Evolutionary conservation across 2,329 filamentous ascomycete species (phyloP).

Genomic region (Nigrospora oryzae): DNA sequence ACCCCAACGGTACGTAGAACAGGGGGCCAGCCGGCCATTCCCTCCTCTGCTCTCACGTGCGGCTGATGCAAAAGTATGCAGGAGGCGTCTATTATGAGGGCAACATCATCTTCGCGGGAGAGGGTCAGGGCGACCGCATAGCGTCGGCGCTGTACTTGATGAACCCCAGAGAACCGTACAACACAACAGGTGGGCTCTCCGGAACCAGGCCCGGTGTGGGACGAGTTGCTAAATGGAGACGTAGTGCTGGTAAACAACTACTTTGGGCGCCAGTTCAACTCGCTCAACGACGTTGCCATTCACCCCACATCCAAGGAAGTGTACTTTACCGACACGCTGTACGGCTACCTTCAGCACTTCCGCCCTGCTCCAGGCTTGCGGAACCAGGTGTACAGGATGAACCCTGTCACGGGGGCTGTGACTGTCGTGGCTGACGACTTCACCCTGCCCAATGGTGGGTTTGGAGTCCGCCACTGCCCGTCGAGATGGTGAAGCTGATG

Average conservation of each 20-base stretch:
- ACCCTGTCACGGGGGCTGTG: conserved; percentile 39
- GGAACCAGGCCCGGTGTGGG: not conserved
- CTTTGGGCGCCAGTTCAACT: conserved; percentile 51
- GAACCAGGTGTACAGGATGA: conserved; percentile 51
- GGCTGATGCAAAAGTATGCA: too few relatives aligned
- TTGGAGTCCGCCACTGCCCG: not conserved
- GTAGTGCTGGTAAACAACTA: conserved; percentile 47
- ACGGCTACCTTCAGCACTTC: conserved; percentile 50
- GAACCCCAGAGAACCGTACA: conserved; percentile 38
- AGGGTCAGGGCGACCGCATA: conserved; percentile 37
- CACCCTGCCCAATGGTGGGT: conserved; percentile 40
- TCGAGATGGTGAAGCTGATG: too few relatives aligned
- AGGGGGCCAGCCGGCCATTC: too few relatives aligned
- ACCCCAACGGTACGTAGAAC: conserved; percentile 35
- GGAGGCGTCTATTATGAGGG: conserved; percentile 41
- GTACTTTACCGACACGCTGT: conserved; percentile 58
- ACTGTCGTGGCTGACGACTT: conserved; percentile 51
- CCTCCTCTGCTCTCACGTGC: too few relatives aligned
- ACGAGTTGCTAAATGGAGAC: not conserved
- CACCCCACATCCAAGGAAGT: conserved; percentile 46
- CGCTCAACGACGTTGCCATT: conserved; percentile 48
- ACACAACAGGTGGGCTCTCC: conserved; percentile 29
- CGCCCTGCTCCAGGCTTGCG: conserved; percentile 41
- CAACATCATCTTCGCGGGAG: conserved; percentile 38
- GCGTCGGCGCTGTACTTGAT: conserved; percentile 31